Evolutionary conservation across 2,329 filamentous ascomycete genomes (phyloP).

Genomic region (Colletotrichum tamarilloi): DNA sequence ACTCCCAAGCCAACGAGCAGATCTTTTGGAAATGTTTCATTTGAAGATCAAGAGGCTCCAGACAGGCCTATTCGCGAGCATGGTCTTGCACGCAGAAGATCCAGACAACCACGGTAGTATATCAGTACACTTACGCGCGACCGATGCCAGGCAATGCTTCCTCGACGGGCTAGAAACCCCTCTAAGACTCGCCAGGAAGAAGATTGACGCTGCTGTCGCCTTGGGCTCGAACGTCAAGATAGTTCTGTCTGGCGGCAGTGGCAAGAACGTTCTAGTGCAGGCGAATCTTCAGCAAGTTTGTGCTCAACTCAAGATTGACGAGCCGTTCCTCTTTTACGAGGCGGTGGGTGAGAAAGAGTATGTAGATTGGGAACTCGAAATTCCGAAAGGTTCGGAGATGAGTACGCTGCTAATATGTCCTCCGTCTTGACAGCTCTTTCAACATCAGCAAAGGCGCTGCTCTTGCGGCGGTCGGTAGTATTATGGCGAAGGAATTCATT

Average conservation of each 20-base stretch:
- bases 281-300: not conserved
- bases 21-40: not conserved
- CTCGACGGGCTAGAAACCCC: not conserved
- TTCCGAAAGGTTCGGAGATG: rapidly evolving
- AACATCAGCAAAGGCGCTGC: not conserved
- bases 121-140: not conserved
- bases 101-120: not conserved
- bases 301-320: not conserved
- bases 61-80: not conserved
- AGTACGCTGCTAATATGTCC: not conserved
- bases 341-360: not conserved
- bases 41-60: not conserved
- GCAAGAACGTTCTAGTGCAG: not conserved
- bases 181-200: not conserved
- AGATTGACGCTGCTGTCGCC: not conserved
- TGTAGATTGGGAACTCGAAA: not conserved
- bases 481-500: not conserved
- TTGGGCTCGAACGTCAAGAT: not conserved
- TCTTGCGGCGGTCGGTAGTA: not conserved
- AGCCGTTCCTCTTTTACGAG: not conserved
- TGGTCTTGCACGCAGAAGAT: not conserved
- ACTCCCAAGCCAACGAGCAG: not conserved
- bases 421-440: not conserved
- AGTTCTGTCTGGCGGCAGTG: not conserved
- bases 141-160: not conserved